Percentiles rank a stretch among this genome's conserved stretches.
phyloP scores from a whole-genome alignment of 306 rosid genomes.

The Cucurbita maxima region DNA sequence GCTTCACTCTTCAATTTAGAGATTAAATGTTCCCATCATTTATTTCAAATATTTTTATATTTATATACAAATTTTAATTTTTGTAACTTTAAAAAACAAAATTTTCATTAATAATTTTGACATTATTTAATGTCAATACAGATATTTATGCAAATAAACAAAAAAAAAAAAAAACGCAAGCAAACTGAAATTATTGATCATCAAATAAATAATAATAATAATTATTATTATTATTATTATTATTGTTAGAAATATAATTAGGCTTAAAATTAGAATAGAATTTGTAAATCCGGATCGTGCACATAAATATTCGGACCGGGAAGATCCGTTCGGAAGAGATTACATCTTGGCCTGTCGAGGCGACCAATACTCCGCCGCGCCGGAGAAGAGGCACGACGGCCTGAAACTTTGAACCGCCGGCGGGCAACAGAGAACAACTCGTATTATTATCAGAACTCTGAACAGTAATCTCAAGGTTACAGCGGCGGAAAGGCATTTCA shows the following conservation, averaged over 20 bases:
- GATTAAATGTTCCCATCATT: too few relatives aligned
- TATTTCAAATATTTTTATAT: too few relatives aligned
- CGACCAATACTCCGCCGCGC: not conserved
- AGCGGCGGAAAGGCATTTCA: slow-evolving; percentile 15
- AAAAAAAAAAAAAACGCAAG: too few relatives aligned
- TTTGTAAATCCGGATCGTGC: not conserved
- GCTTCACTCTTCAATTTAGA: too few relatives aligned
- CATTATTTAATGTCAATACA: too few relatives aligned
- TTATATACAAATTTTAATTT: too few relatives aligned
- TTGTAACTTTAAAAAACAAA: too few relatives aligned
- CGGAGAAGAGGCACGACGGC: not conserved
- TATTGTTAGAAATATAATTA: not conserved
- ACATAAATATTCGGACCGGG: not conserved
- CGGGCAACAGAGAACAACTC: not conserved
- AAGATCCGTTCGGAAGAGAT: not conserved
- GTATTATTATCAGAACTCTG: not conserved
- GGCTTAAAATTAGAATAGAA: not conserved
- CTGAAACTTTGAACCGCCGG: not conserved
- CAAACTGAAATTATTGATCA: too few relatives aligned
- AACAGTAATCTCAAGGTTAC: not conserved
- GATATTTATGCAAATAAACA: too few relatives aligned
- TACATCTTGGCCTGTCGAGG: not conserved
- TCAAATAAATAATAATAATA: too few relatives aligned
- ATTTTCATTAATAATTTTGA: too few relatives aligned
- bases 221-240: too few relatives aligned